Percentiles rank a stretch among this genome's conserved stretches.
Conservation (phyloP, 2,329 filamentous ascomycete genomes). For the Paraphoma sp. region DNA sequence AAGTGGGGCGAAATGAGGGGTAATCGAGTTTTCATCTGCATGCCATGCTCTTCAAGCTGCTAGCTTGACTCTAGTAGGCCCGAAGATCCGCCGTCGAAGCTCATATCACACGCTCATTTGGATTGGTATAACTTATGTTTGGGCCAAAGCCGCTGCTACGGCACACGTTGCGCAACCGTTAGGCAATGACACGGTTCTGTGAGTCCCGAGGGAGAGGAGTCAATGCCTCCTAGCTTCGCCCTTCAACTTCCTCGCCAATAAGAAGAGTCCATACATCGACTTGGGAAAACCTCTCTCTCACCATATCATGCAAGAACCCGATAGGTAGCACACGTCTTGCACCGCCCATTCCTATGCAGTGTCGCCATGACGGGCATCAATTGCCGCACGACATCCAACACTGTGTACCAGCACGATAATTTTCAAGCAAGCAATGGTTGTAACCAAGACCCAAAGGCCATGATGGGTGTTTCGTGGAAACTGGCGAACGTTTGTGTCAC, state of each 20-base stretch:
- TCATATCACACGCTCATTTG: no score
- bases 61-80: no score
- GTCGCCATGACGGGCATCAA: constrained; percentile 15
- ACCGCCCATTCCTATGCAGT: constrained; percentile 11
- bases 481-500: not conserved
- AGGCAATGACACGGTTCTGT: no score
- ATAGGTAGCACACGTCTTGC: constrained; percentile 2
- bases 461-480: not conserved
- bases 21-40: not conserved
- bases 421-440: not conserved
- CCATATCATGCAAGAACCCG: constrained; percentile 6
- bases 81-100: no score
- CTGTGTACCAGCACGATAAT: constrained; percentile 2
- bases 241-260: not conserved
- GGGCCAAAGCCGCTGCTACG: no score
- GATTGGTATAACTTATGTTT: no score
- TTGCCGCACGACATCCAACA: not conserved
- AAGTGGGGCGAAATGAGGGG: not conserved
- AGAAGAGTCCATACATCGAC: not conserved
- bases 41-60: no score
- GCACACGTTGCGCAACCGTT: no score
- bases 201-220: no score
- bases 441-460: not conserved
- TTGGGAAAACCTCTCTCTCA: not conserved
- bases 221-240: no score